A percentile compares a stretch with the other conserved stretches of the same genome.
Conservation (phyloP, 208 protist species). For the Crithidia acanthocephali region DNA sequence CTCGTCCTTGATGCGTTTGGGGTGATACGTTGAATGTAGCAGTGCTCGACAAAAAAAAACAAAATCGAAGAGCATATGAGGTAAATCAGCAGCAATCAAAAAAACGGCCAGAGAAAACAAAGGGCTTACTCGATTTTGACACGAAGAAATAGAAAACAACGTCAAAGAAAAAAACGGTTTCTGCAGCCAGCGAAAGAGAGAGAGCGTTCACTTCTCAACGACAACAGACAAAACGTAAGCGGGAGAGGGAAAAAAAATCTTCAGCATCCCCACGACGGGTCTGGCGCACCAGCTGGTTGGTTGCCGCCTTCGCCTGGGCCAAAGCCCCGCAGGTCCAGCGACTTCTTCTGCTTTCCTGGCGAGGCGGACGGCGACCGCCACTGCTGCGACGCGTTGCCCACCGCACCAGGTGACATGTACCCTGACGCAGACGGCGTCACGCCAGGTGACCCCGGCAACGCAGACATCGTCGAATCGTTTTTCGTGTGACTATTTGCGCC, state of each 20-base stretch:
- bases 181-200: too few relatives aligned
- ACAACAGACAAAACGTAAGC: too few relatives aligned
- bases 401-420: not conserved
- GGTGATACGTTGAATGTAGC: not conserved
- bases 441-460: not conserved
- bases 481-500: too few relatives aligned
- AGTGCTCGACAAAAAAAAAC: not conserved
- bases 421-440: slow-evolving; percentile 4
- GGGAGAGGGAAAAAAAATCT: too few relatives aligned
- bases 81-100: not conserved
- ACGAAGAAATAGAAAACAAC: not conserved
- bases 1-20: too few relatives aligned
- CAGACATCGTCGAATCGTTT: not conserved
- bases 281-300: not conserved
- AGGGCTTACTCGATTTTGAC: too few relatives aligned
- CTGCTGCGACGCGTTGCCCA: not conserved
- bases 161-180: not conserved
- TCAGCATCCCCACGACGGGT: slow-evolving; percentile 17
- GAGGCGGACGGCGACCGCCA: not conserved
- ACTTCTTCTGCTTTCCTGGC: slow-evolving; percentile 16
- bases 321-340: slow-evolving; percentile 52
- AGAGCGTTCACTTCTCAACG: too few relatives aligned
- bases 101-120: not conserved
- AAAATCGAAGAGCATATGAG: too few relatives aligned
- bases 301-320: slow-evolving; percentile 8